phyloP scores from a whole-genome alignment of 306 rosid species.

The Ormosia emarginata region DNA sequence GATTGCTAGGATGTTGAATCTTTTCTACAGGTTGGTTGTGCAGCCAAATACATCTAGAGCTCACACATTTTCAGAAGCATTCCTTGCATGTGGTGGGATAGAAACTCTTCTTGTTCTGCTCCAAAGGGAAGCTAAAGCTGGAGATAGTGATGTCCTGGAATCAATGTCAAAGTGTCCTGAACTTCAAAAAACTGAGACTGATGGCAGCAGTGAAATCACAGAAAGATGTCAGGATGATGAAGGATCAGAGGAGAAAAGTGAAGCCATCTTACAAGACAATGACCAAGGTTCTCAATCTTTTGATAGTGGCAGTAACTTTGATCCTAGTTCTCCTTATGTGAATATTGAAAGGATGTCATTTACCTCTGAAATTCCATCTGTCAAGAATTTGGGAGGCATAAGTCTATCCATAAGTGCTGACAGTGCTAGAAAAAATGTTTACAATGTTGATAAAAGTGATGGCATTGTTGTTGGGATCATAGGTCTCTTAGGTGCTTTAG shows the following conservation, averaged over 20 bases:
- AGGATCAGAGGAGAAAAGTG: conserved; percentile 41
- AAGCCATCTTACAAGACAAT: conserved; percentile 37
- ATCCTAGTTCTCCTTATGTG: conserved; percentile 40
- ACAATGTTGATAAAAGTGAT: conserved; percentile 82
- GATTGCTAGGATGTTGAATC: conserved; percentile 92
- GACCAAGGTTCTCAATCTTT: conserved; percentile 49
- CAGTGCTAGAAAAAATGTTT: conserved; percentile 93
- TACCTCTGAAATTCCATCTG: conserved; percentile 51
- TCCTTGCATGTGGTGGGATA: conserved; percentile 81
- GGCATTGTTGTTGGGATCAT: conserved; percentile 88
- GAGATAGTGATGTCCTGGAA: conserved; percentile 61
- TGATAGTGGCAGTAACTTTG: conserved; percentile 38
- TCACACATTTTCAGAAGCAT: conserved; percentile 84
- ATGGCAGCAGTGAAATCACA: conserved; percentile 33
- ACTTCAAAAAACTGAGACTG: conserved; percentile 33
- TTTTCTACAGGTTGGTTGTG: conserved; percentile 86
- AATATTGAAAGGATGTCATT: conserved; percentile 48
- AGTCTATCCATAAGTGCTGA: conserved; percentile 87
- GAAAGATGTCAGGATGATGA: conserved; percentile 44
- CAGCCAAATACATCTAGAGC: conserved; percentile 87
- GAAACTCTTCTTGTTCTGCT: conserved; percentile 93
- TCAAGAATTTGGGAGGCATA: conserved; percentile 87
- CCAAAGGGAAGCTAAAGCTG: conserved; percentile 84
- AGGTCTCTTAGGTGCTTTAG: conserved; percentile 78
- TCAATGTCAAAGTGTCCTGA: conserved; percentile 32